phyloP scores from a whole-genome alignment of 2,329 filamentous ascomycete genomes.

The Colletotrichum sp. region DNA sequence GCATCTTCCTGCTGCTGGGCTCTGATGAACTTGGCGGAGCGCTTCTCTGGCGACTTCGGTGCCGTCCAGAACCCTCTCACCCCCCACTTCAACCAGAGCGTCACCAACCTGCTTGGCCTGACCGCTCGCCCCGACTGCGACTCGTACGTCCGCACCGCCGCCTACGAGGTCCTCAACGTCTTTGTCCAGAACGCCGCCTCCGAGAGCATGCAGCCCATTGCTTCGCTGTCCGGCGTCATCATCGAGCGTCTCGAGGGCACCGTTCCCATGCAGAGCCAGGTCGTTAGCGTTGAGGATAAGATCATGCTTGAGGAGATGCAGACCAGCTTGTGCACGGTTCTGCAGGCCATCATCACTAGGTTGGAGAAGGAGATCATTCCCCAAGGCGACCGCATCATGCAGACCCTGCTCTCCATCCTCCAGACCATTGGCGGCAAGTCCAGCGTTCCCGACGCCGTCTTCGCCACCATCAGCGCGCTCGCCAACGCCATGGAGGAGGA shows the following conservation, averaged over 20 bases:
- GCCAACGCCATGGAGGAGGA: constrained; percentile 91
- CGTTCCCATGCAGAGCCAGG: constrained; percentile 85
- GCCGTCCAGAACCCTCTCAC: constrained; percentile 82
- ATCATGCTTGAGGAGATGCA: constrained; percentile 98
- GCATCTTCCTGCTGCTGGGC: constrained; percentile 99
- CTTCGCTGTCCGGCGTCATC: constrained; percentile 83
- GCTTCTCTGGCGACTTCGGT: constrained; percentile 87
- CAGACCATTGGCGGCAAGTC: constrained; percentile 82
- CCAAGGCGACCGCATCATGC: constrained; percentile 94
- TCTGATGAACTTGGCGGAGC: constrained; percentile 96
- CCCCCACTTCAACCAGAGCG: constrained; percentile 90
- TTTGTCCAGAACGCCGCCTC: constrained; percentile 92
- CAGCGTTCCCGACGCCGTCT: constrained; percentile 91
- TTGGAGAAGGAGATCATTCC: constrained; percentile 91
- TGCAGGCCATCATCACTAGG: constrained; percentile 89
- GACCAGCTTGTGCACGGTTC: constrained; percentile 89
- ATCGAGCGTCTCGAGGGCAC: constrained; percentile 92
- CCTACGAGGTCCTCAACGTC: constrained; percentile 95
- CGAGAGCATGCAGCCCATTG: constrained; percentile 83
- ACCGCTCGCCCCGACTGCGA: constrained; percentile 85
- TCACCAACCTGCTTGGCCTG: constrained; percentile 82
- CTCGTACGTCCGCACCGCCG: constrained; percentile 88
- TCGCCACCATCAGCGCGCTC: constrained; percentile 90
- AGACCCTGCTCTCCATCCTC: constrained; percentile 82
- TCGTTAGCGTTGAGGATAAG: constrained; percentile 95